These are phyloP conservation scores for Tephrocybe rancida DNA, from an alignment of 768 basidiomycete species.

Conservation along the genomic window DNA sequence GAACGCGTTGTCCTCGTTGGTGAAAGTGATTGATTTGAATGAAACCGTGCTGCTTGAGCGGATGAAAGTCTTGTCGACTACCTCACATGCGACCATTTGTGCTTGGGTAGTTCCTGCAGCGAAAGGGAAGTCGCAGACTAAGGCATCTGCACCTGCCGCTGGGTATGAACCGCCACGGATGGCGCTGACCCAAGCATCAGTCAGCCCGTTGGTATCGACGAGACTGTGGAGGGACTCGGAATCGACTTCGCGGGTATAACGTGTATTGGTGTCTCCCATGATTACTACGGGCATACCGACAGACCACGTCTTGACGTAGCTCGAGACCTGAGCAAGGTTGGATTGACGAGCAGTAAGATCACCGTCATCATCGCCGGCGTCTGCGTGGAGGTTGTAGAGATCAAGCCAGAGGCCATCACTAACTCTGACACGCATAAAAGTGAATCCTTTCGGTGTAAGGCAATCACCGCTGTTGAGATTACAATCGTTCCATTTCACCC, in stretches of 20 bases:
- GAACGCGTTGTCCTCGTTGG: constrained; percentile 34
- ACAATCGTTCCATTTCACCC: constrained; percentile 32
- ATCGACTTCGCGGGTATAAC: constrained; percentile 35
- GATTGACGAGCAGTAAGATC: constrained; percentile 32
- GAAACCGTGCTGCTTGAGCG: constrained; percentile 25
- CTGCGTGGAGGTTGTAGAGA: constrained; percentile 40
- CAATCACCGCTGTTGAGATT: constrained; percentile 34
- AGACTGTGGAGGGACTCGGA: constrained; percentile 25
- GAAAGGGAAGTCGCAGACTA: constrained; percentile 35
- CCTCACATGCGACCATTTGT: constrained; percentile 33
- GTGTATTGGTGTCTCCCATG: constrained; percentile 40
- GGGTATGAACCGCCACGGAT: constrained; percentile 27
- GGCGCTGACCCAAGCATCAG: constrained; percentile 34
- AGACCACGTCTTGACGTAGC: constrained; percentile 30
- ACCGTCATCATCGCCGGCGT: constrained; percentile 34
- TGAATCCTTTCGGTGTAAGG: constrained; percentile 42
- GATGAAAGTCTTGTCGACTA: constrained; percentile 40
- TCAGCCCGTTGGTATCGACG: constrained; percentile 22
- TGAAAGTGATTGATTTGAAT: constrained; percentile 26
- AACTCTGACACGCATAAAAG: constrained; percentile 32
- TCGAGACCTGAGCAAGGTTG: constrained; percentile 34
- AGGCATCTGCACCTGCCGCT: constrained; percentile 22
- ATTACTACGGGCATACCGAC: constrained; percentile 35
- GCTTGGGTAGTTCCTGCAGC: constrained; percentile 27
- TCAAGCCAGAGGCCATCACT: constrained; percentile 35